Conservation (phyloP, 352 stramenopile species). For the Phytophthora constricta region DNA sequence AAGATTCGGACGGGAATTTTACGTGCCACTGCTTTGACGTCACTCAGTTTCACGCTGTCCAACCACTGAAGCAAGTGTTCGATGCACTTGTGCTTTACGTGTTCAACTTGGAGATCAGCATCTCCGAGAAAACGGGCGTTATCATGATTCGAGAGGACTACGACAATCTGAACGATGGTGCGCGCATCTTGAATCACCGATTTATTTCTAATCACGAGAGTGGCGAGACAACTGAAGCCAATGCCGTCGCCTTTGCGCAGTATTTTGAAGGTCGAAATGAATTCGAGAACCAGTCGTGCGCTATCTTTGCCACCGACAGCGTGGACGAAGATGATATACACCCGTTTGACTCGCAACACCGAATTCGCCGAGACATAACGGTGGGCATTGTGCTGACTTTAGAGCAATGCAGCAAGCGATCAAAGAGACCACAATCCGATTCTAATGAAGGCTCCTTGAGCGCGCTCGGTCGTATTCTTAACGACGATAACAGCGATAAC, state of each 20-base stretch:
- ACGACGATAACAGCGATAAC: constrained; percentile 4
- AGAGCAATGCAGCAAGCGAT: too few relatives aligned
- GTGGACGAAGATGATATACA: constrained; percentile 55
- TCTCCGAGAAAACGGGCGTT: constrained; percentile 54
- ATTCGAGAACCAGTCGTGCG: constrained; percentile 27
- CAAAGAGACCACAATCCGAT: too few relatives aligned
- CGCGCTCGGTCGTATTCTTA: too few relatives aligned
- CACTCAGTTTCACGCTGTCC: constrained; percentile 42
- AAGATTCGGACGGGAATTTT: constrained; percentile 35
- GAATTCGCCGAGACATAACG: constrained; percentile 47
- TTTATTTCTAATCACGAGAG: constrained; percentile 40
- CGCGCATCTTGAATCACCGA: constrained; percentile 47
- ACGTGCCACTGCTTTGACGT: constrained; percentile 50
- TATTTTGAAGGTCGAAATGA: constrained; percentile 37
- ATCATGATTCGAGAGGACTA: constrained; percentile 60
- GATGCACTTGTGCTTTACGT: constrained; percentile 52
- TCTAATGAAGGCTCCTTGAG: too few relatives aligned
- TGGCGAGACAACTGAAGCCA: constrained; percentile 30
- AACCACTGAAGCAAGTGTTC: constrained; percentile 54
- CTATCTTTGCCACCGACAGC: constrained; percentile 44
- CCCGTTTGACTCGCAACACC: constrained; percentile 43
- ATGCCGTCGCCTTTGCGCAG: constrained; percentile 20
- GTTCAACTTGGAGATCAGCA: constrained; percentile 62
- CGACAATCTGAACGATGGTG: constrained; percentile 33
- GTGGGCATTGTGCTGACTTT: constrained; percentile 37